Base-by-base conservation (phyloP, 352 stramenopile species). In the Phytophthora macrochlamydospora region DNA sequence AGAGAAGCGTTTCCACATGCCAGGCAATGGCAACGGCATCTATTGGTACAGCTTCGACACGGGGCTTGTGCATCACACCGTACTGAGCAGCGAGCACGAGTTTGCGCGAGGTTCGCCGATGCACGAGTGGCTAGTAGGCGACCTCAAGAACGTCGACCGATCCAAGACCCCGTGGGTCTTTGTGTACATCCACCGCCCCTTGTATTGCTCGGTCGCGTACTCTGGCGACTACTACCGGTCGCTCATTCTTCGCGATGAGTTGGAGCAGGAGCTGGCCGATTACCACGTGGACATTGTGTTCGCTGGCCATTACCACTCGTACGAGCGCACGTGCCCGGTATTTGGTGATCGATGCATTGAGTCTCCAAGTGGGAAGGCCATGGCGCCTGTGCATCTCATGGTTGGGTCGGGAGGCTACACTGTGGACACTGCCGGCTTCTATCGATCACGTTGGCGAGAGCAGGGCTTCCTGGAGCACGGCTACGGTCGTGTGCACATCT, bases 1-100 rank as follows among this genome's bases (percentile, higher is more conserved):
- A 4, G 58, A 77, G 28, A 87, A 79, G 48, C 79, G 87, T 33
- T 97, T 97, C 78, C 62, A 72, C 51, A 95, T 95, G 84, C 87
- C 81, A 0, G 64, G 73, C 18, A 82, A 82, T 46, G 74, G 78
- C 42, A 89, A 87, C 44, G 62, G 65, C 6, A 71, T 85, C 2
- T 90, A 81, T 57, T 91, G 78, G 78, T 90, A 89, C 72, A 88
- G 78, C 50, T 75, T 73, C 24, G 76, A 89, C 45, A 75, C 74
- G 2, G 82, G 82, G 2, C 72, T 91, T 38, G 64, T 63, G 30
- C 82, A 89, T 42, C 79, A 90, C 58, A 55, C 71, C 0, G 65
- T 91, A 24, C 13, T 89, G 2, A 87, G 76, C 59, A 81, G 71
- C 35, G 79, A 91, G 49, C 80, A 89, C 64, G 72, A 89, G 43